Percentiles rank a stretch among this genome's conserved stretches.
Evolutionary conservation across 495 filamentous ascomycete species (phyloP).

Genomic region (Aspergillus avenaceus): DNA sequence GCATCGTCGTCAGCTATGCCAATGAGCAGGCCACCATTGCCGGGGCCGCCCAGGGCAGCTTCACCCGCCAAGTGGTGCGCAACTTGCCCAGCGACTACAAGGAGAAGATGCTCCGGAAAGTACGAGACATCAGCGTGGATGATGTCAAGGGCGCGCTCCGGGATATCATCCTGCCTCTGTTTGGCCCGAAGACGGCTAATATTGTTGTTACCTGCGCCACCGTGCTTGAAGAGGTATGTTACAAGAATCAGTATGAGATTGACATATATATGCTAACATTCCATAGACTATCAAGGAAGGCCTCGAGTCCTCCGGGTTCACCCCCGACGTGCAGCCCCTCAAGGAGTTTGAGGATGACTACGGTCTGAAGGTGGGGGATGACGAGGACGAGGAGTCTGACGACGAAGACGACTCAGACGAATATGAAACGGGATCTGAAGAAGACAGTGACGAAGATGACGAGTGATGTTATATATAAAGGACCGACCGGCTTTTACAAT

Average conservation of each 20-base stretch:
- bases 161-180: slow-evolving; percentile 72
- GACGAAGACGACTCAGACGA: slow-evolving; percentile 58
- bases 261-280: slow-evolving; percentile 10
- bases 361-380: slow-evolving; percentile 68
- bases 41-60: slow-evolving; percentile 74
- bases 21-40: slow-evolving; percentile 83
- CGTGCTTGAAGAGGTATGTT: slow-evolving; percentile 74
- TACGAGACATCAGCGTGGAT: slow-evolving; percentile 69
- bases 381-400: slow-evolving; percentile 61
- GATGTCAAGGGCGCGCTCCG: slow-evolving; percentile 73
- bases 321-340: slow-evolving; percentile 67
- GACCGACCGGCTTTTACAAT: background rate
- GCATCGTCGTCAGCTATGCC: slow-evolving; percentile 77
- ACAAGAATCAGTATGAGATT: background rate
- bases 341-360: slow-evolving; percentile 89
- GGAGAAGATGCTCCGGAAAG: slow-evolving; percentile 66
- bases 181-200: slow-evolving; percentile 71
- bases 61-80: slow-evolving; percentile 73
- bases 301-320: slow-evolving; percentile 72
- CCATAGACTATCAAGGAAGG: slow-evolving; percentile 65
- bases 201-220: slow-evolving; percentile 85
- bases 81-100: slow-evolving; percentile 76
- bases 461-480: slow-evolving; percentile 12
- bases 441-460: slow-evolving; percentile 18
- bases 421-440: slow-evolving; percentile 20